Base-by-base conservation (phyloP, 371 early-diverging fungal species). In the Apophysomyces trapeziformis region DNA sequence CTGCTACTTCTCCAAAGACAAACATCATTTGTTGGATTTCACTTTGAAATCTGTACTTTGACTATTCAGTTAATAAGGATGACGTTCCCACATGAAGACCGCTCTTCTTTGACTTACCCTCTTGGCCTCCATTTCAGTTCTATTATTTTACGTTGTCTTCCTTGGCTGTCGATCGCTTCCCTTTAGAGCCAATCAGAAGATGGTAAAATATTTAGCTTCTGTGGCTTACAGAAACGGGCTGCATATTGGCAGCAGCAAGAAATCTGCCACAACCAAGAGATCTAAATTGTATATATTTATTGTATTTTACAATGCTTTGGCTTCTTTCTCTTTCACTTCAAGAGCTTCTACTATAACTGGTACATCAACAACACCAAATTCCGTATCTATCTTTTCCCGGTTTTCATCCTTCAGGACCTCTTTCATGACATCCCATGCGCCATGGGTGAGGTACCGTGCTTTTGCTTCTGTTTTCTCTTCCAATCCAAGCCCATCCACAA, bases 1-100 rank as follows among this genome's bases (percentile, higher is more conserved):
- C 96, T 4, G 89, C 77, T 37, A 96, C 93, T 70, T 98, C 98
- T 37, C 98, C 99, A 85, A 94, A 95, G 38, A 96, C 97, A 83
- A 93, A 98, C 97, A 98, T 97, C 98, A 98, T 98, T 87, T 96
- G 95, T 71, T 91, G 91, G 70, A 96, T 95, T 74, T 95, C 95
- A 38, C 84, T 85, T 69, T 82, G 83, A 38, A 82, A 82, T 2
- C 78, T 69, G 58, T 81, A 81, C 44, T 72, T 73, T 11, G 65
- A 68, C 54, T 50, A 21, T 6, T n/a, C 16, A 21, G 54, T 21
- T 21, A n/a, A 9, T 38, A 14, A 36, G 12, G 57, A 18, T 18
- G 21, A 36, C 7, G 1, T n/a, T 14, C 57, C 6, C 14, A 18
- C 3, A 12, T 4, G 12, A 21, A 18, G 16, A 38, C 18, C 12